Conservation (phyloP, 129 eudicot genomes). For the Cynara cardunculus region DNA sequence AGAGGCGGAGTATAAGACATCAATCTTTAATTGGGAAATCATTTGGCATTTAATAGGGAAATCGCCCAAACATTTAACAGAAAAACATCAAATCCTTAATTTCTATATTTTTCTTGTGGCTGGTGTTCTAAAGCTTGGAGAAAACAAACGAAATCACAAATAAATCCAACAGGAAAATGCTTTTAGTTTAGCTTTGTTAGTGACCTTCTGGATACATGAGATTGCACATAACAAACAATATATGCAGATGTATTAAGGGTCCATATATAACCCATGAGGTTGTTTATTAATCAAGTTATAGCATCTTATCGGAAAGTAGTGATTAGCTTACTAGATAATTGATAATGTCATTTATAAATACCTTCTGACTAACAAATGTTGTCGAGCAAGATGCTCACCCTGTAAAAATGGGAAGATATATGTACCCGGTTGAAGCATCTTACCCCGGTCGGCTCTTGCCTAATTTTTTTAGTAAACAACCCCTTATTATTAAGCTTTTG, state of each 20-base stretch:
- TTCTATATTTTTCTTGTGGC: slow-evolving; percentile 13
- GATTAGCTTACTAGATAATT: not conserved
- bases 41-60: not conserved
- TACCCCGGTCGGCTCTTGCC: not conserved
- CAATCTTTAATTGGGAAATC: not conserved
- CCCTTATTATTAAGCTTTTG: not conserved
- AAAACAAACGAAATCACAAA: slow-evolving; percentile 20
- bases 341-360: not conserved
- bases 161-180: slow-evolving; percentile 18
- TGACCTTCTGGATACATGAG: slow-evolving; percentile 25
- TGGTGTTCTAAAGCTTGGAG: slow-evolving; percentile 19
- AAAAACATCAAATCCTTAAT: not conserved
- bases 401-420: not conserved
- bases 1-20: too few relatives aligned
- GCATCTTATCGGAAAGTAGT: not conserved
- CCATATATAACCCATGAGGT: slow-evolving; percentile 14
- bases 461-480: not conserved
- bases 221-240: slow-evolving; percentile 28
- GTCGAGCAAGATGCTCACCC: not conserved
- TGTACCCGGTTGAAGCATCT: not conserved
- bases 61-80: slow-evolving; percentile 4
- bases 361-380: not conserved
- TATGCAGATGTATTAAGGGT: slow-evolving; percentile 27
- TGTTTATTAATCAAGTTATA: not conserved
- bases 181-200: slow-evolving; percentile 25